phyloP scores from a whole-genome alignment of 257 asterid genomes.

The Ligustrum vulgare region DNA sequence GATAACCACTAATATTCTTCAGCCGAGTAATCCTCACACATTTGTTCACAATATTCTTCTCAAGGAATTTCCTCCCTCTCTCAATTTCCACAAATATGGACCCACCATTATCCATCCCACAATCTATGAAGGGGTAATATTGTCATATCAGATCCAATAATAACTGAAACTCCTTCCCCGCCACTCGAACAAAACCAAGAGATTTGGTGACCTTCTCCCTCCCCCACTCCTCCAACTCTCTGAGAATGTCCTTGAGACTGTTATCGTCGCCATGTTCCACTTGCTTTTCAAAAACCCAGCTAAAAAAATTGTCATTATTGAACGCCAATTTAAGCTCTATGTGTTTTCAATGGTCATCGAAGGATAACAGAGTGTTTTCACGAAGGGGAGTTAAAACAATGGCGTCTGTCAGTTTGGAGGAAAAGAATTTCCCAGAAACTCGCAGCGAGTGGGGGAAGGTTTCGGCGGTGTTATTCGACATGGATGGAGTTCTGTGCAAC shows the following conservation, averaged over 20 bases:
- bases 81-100: neutral
- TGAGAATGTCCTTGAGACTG: constrained; percentile 60
- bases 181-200: constrained; percentile 23
- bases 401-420: constrained; percentile 69
- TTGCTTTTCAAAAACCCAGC: constrained; percentile 39
- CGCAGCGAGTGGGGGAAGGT: constrained; percentile 77
- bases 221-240: neutral
- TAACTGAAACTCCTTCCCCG: constrained; percentile 24
- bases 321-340: constrained; percentile 39
- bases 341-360: constrained; percentile 27
- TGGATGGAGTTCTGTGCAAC: constrained; percentile 96
- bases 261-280: constrained; percentile 38
- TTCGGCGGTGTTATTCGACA: constrained; percentile 91
- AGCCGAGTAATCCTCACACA: too few relatives aligned
- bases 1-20: too few relatives aligned
- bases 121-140: neutral
- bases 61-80: too few relatives aligned
- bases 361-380: constrained; percentile 23
- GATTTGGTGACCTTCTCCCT: neutral
- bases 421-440: constrained; percentile 43
- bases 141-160: neutral
- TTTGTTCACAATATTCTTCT: too few relatives aligned
- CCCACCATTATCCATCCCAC: neutral
- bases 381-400: constrained; percentile 27
- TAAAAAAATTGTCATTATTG: constrained; percentile 32